phyloP scores from a whole-genome alignment of 306 rosid species.

The Quercus variabilis region DNA sequence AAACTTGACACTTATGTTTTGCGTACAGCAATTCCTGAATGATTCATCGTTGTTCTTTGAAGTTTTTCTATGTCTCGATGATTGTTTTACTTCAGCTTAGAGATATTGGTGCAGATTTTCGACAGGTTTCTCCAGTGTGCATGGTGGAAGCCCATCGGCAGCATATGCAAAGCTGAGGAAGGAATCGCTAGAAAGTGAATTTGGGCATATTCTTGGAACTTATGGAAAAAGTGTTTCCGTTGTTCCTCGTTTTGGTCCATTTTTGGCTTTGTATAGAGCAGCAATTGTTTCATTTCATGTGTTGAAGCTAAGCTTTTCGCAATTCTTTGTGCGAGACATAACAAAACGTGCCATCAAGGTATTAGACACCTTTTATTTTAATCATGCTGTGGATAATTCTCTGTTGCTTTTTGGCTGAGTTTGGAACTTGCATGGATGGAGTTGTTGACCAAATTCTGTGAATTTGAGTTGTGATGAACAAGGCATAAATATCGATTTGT shows the following conservation, averaged over 20 bases:
- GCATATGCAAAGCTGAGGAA: conserved; percentile 90
- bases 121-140: conserved; percentile 83
- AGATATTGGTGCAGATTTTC: conserved; percentile 59
- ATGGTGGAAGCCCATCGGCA: conserved; percentile 83
- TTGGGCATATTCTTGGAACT: conserved; percentile 73
- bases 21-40: background rate
- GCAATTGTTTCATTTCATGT: conserved; percentile 81
- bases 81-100: conserved; percentile 4
- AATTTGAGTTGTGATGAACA: background rate
- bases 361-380: background rate
- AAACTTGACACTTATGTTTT: background rate
- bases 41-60: conserved; percentile 5
- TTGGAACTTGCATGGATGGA: background rate
- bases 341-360: conserved; percentile 81
- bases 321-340: conserved; percentile 58
- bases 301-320: conserved; percentile 70
- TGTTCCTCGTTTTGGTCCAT: conserved; percentile 70
- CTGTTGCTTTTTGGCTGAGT: conserved; percentile 8
- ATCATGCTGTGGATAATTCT: background rate
- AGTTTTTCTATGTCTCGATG: conserved; percentile 3
- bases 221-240: conserved; percentile 58
- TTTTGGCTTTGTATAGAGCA: conserved; percentile 88
- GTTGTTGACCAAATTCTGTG: background rate
- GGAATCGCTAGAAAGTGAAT: conserved; percentile 73
- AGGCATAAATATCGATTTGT: background rate